Evolutionary conservation across 768 basidiomycete species (phyloP).

Genomic region (Calvatia gigantea): DNA sequence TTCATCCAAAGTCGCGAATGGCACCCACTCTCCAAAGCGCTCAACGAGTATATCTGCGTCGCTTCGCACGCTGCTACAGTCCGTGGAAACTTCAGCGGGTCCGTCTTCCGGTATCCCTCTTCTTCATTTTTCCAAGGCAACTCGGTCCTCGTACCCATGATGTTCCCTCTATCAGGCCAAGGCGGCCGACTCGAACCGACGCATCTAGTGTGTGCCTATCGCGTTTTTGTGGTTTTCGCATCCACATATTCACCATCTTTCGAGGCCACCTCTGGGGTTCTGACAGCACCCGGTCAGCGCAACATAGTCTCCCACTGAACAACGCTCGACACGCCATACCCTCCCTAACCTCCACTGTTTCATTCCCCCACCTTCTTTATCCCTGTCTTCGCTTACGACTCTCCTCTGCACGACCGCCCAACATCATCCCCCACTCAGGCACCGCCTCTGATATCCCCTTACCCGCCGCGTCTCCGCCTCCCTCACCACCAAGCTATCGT

Average conservation of each 20-base stretch:
- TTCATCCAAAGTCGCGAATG: background rate
- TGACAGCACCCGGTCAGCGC: slow-evolving; percentile 68
- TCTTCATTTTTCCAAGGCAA: slow-evolving; percentile 98
- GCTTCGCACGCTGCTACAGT: slow-evolving; percentile 78
- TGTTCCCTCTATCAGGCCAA: slow-evolving; percentile 39
- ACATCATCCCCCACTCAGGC: slow-evolving; percentile 71
- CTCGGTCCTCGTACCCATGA: slow-evolving; percentile 76
- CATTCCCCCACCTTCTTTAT: background rate
- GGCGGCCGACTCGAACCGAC: slow-evolving; percentile 40
- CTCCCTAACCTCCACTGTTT: background rate
- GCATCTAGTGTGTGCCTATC: slow-evolving; percentile 94
- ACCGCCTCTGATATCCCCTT: slow-evolving; percentile 86
- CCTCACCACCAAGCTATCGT: slow-evolving; percentile 65
- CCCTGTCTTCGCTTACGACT: background rate
- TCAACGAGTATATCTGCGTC: slow-evolving; percentile 71
- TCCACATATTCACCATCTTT: slow-evolving; percentile 79
- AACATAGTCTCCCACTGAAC: slow-evolving; percentile 65
- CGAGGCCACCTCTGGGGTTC: slow-evolving; percentile 74
- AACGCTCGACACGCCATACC: slow-evolving; percentile 12
- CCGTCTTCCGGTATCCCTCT: slow-evolving; percentile 79
- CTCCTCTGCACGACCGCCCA: slow-evolving; percentile 25
- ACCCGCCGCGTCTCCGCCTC: slow-evolving; percentile 52
- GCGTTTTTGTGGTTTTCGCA: slow-evolving; percentile 85
- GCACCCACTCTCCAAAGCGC: slow-evolving; percentile 31
- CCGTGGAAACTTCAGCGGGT: slow-evolving; percentile 80